Base-by-base conservation (phyloP, 148 eudicot species). In the Polygonum maritimum region DNA sequence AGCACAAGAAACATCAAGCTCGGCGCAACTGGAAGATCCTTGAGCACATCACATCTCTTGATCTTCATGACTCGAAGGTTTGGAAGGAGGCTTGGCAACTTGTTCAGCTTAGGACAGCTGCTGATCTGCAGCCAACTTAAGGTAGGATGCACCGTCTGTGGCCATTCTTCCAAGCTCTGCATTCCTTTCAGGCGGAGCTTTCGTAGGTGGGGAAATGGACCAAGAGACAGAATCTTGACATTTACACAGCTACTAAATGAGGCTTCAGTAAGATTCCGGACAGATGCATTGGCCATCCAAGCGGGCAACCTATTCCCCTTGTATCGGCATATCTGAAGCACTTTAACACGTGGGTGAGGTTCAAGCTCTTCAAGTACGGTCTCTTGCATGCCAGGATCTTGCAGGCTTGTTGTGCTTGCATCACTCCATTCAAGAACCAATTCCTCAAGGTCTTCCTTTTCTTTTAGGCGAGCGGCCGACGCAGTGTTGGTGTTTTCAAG, bases 181-280 rank as follows among this genome's bases (percentile, higher is more conserved):
- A 83, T 78, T 38, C 83, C 79, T 73, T 80, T 80, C 48, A 83
- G 58, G 54, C 5, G 11, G 35, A 80, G 81, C 77, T 77, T 74
- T 38, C 41, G 41, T 2, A 83, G 77, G 62, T 57, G 51, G 7
- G 71, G 75, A 14, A 75, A 19, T 44, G 65, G 71, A 33, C 86
- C 83, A 22, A 80, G 41, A 15, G 81, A 73, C 16, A 83, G 81
- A 55, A 71, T 55, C 69, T 78, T 75, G 77, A 78, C 73, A 11
- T 78, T 69, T 67, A 19, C 26, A 69, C 83, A 83, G 18, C 55
- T 70, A 18, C 74, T 80, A 6, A 83, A 31, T 48, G 76, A 77
- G 40, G 80, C 49, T 55, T 35, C 69, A 31, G 69, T 60, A 7
- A 60, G 69, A 21, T 21, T 60, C 69, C 31, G 15, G 3, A 62